Evolutionary conservation across 1,284 basidiomycete genomes (phyloP), one percentile per base, ranked within the genome.

Genomic region (Exobasidium cylindrosporum): DNA sequence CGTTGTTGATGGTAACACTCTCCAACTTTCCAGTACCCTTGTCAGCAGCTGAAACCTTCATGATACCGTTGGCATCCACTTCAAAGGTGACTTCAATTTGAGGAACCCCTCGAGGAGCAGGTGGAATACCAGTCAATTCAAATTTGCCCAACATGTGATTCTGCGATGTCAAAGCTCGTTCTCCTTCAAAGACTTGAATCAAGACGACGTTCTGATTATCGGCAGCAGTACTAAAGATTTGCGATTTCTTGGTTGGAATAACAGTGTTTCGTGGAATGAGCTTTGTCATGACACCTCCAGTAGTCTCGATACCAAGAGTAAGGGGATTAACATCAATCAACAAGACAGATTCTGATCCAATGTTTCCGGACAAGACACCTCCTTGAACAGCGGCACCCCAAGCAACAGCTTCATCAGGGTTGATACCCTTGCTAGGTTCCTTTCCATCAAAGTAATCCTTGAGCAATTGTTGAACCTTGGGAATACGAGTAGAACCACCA

Each of bases 91-190:
- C 77, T 69, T 79, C 77, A 57, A 79, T 77, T 67, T 79, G 77
- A 57, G 77, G 77, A 50, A 94, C 90, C 80, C 94, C 94, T 67
- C 92, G 91, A 66, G 94, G 93, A 1, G 94, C 90, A 44, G 93
- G 92, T 23, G 94, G 94, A 68, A 97, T 96, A 66, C 90, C 82
- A 63, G 87, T 89, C 53, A 97, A 87, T 83, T 97, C 94, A 79
- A 97, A 97, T 82, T 94, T 93, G 83, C 94, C 94, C 68, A 98
- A 89, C 60, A 89, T 86, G 85, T 96, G 94, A 88, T 97, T 97
- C 84, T 97, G 92, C 87, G 94, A 94, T 77, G 93, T 96, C 81
- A 95, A 83, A 52, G 91, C 88, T 81, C 92, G 91, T 83, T 96
- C 92, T 81, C 93, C 92, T 85, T 96, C 92, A 80, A 85, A 96